Conservation (phyloP, 2,329 filamentous ascomycete genomes). For the Botryotinia convoluta region DNA sequence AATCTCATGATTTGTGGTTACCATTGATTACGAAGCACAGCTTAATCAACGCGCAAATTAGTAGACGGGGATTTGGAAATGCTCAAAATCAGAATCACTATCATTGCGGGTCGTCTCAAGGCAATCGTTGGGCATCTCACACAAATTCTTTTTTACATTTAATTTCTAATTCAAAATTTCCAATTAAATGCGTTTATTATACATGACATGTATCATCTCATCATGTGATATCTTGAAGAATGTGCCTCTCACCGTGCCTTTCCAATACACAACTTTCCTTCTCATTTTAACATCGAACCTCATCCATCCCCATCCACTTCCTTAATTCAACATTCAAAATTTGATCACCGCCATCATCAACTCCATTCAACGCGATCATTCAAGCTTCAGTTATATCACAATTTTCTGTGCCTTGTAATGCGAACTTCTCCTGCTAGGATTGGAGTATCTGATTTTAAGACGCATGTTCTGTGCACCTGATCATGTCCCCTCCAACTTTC, state of each 20-base stretch:
- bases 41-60: background rate
- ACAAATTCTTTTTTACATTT: background rate
- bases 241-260: background rate
- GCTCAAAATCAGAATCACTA: no score
- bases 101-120: background rate
- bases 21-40: background rate
- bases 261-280: background rate
- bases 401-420: no score
- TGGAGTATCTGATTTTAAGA: background rate
- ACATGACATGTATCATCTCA: background rate
- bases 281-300: background rate
- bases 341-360: background rate
- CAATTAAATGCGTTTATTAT: background rate
- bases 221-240: background rate
- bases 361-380: background rate
- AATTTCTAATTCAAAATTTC: background rate
- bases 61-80: background rate
- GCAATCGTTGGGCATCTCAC: background rate
- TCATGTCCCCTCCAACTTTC: accelerated
- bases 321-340: background rate
- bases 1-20: background rate
- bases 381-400: background rate
- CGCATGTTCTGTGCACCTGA: no score
- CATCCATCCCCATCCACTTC: background rate
- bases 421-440: background rate